Evolutionary conservation across 2,329 filamentous ascomycete species (phyloP).

Genomic region (Helminthosporium solani): DNA sequence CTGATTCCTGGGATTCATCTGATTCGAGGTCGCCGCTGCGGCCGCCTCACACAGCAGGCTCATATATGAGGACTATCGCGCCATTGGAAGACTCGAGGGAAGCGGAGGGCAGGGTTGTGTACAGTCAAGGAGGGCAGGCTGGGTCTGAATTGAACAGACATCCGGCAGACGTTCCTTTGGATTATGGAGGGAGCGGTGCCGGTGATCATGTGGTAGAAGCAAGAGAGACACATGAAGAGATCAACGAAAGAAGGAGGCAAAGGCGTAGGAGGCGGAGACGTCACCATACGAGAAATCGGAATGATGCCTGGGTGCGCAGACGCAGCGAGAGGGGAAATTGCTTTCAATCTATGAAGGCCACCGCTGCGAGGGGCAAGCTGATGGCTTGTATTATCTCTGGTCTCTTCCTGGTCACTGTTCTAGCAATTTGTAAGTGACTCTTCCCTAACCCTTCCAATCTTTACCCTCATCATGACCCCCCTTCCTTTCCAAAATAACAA

Average conservation of each 20-base stretch:
- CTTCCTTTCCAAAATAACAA: constrained; percentile 3
- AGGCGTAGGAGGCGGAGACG: constrained; percentile 36
- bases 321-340: constrained; percentile 16
- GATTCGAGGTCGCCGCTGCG: constrained; percentile 32
- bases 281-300: constrained; percentile 11
- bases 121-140: constrained; percentile 7
- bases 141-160: constrained; percentile 19
- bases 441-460: too few relatives aligned
- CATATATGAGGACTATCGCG: constrained; percentile 35
- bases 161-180: constrained; percentile 32
- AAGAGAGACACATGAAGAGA: constrained; percentile 49
- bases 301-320: constrained; percentile 28
- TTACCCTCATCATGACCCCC: too few relatives aligned
- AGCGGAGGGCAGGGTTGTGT: constrained; percentile 16
- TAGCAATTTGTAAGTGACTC: constrained; percentile 64
- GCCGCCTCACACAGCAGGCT: constrained; percentile 36
- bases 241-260: constrained; percentile 43
- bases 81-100: constrained; percentile 24
- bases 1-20: constrained; percentile 27
- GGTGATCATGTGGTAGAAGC: constrained; percentile 38
- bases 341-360: constrained; percentile 23
- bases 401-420: constrained; percentile 57
- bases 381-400: constrained; percentile 63
- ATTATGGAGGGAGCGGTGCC: constrained; percentile 28
- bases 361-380: constrained; percentile 34